Percentiles rank a stretch among this genome's conserved stretches.
Conservation (phyloP, 768 basidiomycete genomes). For the Favolaschia claudopus region DNA sequence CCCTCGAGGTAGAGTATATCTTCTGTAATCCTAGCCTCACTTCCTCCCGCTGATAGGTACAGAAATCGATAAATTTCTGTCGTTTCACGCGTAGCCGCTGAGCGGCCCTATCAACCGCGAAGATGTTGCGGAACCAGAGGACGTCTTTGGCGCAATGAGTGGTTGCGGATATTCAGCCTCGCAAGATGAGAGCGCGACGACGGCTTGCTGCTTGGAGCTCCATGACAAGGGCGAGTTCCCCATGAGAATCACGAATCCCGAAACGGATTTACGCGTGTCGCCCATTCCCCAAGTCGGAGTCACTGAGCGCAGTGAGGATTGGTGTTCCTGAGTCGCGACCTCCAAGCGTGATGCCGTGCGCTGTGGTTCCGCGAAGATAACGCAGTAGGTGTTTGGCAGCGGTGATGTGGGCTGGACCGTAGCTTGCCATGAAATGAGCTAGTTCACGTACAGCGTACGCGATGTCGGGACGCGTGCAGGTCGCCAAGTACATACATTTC, state of each 20-base stretch:
- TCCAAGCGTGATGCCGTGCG: slow-evolving; percentile 10
- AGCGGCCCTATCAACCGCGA: too few species aligned
- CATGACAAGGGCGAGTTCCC: slow-evolving; percentile 37
- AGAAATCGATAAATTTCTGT: too few species aligned
- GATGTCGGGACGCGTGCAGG: slow-evolving; percentile 9
- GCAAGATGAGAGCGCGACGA: slow-evolving; percentile 40
- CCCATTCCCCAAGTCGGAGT: slow-evolving; percentile 28
- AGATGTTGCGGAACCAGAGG: slow-evolving; percentile 25
- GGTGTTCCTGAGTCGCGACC: slow-evolving; percentile 1
- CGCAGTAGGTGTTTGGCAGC: slow-evolving; percentile 24
- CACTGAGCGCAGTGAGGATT: slow-evolving; percentile 15
- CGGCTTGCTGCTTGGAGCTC: slow-evolving; percentile 39
- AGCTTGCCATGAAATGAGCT: slow-evolving; percentile 16
- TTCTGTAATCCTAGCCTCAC: too few species aligned
- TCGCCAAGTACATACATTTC: slow-evolving; percentile 28
- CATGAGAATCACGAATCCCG: slow-evolving; percentile 39
- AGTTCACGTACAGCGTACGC: slow-evolving; percentile 13
- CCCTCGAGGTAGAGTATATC: too few species aligned
- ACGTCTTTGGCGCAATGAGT: slow-evolving; percentile 6
- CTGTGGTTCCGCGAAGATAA: slow-evolving; percentile 15
- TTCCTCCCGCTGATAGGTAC: too few species aligned
- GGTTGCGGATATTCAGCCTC: slow-evolving; percentile 34
- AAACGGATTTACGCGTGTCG: slow-evolving; percentile 32
- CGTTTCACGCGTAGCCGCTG: too few species aligned
- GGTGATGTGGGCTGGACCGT: slow-evolving; percentile 4